These are phyloP conservation scores for Candida oleophila DNA, from an alignment of 805 yeast genomes.

Conservation along the genomic window DNA sequence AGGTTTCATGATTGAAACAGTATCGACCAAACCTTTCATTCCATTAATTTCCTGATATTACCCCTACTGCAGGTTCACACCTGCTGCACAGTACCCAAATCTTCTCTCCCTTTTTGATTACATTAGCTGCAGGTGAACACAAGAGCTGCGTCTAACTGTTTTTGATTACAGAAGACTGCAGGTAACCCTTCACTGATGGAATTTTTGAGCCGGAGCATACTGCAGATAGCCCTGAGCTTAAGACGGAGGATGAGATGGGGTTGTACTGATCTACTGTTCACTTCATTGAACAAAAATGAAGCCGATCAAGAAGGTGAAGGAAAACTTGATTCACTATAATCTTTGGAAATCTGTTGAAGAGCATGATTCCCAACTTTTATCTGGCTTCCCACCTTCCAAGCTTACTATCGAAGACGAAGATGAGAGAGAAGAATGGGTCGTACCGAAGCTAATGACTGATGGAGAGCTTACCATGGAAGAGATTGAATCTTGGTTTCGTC, in stretches of 20 bases:
- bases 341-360: slow-evolving; percentile 41
- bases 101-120: no score
- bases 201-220: no score
- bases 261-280: background rate
- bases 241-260: background rate
- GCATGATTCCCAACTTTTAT: slow-evolving; percentile 8
- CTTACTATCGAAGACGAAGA: slow-evolving; percentile 6
- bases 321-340: slow-evolving; percentile 44
- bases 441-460: slow-evolving; percentile 29
- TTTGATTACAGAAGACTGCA: no score
- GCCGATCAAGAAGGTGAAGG: slow-evolving; percentile 29
- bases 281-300: background rate
- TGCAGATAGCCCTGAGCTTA: background rate
- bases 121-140: no score
- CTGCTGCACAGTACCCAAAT: no score
- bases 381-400: slow-evolving; percentile 4
- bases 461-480: slow-evolving; percentile 33
- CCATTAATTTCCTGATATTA: no score
- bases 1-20: no score
- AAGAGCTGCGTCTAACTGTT: no score
- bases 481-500: slow-evolving; percentile 40
- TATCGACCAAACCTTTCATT: no score
- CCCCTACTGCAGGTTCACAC: no score
- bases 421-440: slow-evolving; percentile 19
- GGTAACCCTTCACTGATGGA: no score